These are phyloP conservation scores for Fulvia fulva DNA, from an alignment of 2,329 filamentous ascomycete genomes.

Conservation along the genomic window DNA sequence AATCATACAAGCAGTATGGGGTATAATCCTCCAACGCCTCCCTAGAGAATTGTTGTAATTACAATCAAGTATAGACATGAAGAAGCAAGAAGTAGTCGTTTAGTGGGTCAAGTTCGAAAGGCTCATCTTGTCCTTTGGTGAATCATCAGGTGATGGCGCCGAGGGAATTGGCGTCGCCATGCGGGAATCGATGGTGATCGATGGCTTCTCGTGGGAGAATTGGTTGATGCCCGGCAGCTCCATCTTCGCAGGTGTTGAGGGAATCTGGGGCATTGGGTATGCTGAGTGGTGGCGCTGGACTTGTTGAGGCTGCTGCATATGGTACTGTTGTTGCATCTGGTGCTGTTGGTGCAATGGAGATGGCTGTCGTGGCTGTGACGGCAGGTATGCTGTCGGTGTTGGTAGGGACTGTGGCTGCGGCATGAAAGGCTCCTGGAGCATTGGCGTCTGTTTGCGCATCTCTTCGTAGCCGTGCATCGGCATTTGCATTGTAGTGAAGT, in stretches of 20 bases:
- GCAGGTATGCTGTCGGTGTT: slow-evolving; percentile 23
- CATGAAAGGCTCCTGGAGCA: slow-evolving; percentile 35
- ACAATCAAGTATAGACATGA: slow-evolving; percentile 11
- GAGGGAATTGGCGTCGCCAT: slow-evolving; percentile 28
- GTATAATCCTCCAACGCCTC: slow-evolving; percentile 8
- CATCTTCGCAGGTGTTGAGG: slow-evolving; percentile 19
- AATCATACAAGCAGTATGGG: slow-evolving; percentile 1
- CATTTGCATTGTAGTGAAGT: slow-evolving; percentile 30
- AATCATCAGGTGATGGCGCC: slow-evolving; percentile 29
- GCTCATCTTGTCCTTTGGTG: slow-evolving; percentile 38
- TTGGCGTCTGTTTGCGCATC: slow-evolving; percentile 27
- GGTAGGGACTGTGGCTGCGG: slow-evolving; percentile 27
- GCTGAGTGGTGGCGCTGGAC: slow-evolving; percentile 17
- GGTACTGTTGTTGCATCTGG: slow-evolving; percentile 24
- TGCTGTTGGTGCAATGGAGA: slow-evolving; percentile 20
- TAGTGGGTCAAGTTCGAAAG: slow-evolving; percentile 36
- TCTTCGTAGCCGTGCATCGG: slow-evolving; percentile 29
- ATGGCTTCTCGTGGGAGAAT: slow-evolving; percentile 12
- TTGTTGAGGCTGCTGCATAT: slow-evolving; percentile 26
- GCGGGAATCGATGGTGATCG: slow-evolving; percentile 26
- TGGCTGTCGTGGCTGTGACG: slow-evolving; percentile 25
- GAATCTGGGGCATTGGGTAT: slow-evolving; percentile 19
- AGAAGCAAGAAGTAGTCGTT: slow-evolving; percentile 10
- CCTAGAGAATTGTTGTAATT: background rate
- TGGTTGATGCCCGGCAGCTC: slow-evolving; percentile 30